Percentiles rank a stretch among this genome's conserved stretches.
These are phyloP conservation scores for Tulasnella sp. DNA, from an alignment of 768 basidiomycete species.

Conservation along the genomic window DNA sequence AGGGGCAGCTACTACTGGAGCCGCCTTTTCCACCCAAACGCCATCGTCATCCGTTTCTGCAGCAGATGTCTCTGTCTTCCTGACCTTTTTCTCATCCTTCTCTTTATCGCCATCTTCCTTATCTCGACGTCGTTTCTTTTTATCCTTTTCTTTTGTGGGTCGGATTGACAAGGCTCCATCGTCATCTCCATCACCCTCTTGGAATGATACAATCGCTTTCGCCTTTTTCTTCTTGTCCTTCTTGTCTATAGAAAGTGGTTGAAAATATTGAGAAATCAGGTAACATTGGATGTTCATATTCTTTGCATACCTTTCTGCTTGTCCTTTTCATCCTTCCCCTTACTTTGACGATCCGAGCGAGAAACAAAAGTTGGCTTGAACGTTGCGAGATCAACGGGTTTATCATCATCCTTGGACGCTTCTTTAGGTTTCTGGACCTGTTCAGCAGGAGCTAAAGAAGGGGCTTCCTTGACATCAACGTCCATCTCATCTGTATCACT, in stretches of 20 bases:
- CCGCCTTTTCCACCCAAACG: slow-evolving; percentile 23
- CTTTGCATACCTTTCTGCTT: slow-evolving; percentile 36
- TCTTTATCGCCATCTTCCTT: slow-evolving; percentile 24
- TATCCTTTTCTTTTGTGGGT: slow-evolving; percentile 28
- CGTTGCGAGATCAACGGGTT: slow-evolving; percentile 42
- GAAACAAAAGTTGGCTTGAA: slow-evolving; percentile 87
- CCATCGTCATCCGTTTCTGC: slow-evolving; percentile 37
- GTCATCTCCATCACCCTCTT: slow-evolving; percentile 32
- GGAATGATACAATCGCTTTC: slow-evolving; percentile 29
- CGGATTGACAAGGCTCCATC: slow-evolving; percentile 46
- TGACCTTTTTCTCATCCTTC: slow-evolving; percentile 35
- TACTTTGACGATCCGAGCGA: slow-evolving; percentile 28
- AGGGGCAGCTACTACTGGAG: slow-evolving; percentile 21
- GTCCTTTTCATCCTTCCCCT: slow-evolving; percentile 33
- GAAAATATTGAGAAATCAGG: slow-evolving; percentile 29
- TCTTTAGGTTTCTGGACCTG: slow-evolving; percentile 9
- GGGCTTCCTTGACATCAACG: background rate
- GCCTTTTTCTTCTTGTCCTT: slow-evolving; percentile 34
- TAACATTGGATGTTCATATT: slow-evolving; percentile 60
- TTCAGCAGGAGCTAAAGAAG: slow-evolving; percentile 8
- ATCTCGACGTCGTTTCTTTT: slow-evolving; percentile 30
- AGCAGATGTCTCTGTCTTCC: slow-evolving; percentile 58
- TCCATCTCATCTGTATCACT: slow-evolving; percentile 52
- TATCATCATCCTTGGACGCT: slow-evolving; percentile 21
- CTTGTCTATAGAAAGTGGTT: slow-evolving; percentile 25